A percentile compares a stretch with the other conserved stretches of the same genome.
Evolutionary conservation across 1,284 basidiomycete species (phyloP).

Genomic region (Wolfiporia cocos): DNA sequence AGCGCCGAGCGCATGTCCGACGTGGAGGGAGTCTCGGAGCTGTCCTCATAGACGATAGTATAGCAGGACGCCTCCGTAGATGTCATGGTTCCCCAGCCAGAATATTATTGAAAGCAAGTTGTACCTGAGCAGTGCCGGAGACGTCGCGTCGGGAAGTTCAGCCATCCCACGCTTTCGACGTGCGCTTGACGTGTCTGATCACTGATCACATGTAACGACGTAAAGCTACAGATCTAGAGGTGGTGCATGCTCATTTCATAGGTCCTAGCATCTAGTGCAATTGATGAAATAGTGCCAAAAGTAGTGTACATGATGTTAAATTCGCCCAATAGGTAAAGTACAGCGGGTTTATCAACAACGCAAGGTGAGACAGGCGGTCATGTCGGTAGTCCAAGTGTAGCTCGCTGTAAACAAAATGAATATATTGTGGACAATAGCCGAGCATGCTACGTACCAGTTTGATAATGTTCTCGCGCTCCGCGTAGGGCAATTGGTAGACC

Average conservation of each 20-base stretch:
- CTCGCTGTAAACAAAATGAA: conserved; percentile 22
- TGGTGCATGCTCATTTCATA: too few relatives aligned
- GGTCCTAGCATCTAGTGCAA: too few relatives aligned
- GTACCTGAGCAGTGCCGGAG: background rate
- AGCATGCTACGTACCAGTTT: conserved; percentile 47
- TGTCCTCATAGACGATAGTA: conserved; percentile 80
- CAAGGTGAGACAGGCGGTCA: too few relatives aligned
- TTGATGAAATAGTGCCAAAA: too few relatives aligned
- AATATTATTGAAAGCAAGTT: background rate
- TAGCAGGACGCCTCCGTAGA: conserved; percentile 65
- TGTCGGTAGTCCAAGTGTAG: conserved; percentile 32
- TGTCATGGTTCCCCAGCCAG: conserved; percentile 20
- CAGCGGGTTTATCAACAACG: too few relatives aligned
- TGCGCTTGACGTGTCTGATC: too few relatives aligned
- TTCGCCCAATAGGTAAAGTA: too few relatives aligned
- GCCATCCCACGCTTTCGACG: too few relatives aligned
- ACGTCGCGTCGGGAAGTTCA: too few relatives aligned
- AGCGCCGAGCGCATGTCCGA: conserved; percentile 84
- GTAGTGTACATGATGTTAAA: too few relatives aligned
- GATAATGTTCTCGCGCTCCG: conserved; percentile 58
- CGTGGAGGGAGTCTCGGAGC: conserved; percentile 70
- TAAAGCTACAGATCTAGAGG: too few relatives aligned
- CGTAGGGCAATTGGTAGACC: conserved; percentile 51
- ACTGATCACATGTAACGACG: too few relatives aligned
- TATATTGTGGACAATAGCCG: conserved; percentile 1